Evolutionary conservation across 2,329 filamentous ascomycete genomes (phyloP), one percentile per base, ranked within the genome.

Genomic region (Hymenoscyphus occultus): DNA sequence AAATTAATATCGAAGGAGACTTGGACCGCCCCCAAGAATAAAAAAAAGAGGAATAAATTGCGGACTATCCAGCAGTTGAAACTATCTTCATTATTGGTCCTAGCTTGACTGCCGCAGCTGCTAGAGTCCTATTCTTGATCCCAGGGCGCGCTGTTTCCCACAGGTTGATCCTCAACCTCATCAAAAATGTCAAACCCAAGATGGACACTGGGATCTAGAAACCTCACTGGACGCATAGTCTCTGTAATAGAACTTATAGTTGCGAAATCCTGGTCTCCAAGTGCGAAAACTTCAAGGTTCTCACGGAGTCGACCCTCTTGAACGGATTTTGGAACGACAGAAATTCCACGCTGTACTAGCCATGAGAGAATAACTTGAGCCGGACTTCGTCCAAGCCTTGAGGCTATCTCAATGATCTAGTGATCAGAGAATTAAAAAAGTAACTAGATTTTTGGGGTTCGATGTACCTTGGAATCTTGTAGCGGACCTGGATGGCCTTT

Each of bases 281-380:
- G 54, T 4, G 56, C 39, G 7, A 61, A 39, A 6, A 61, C 2
- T 14, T 54, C 59, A 14, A 62, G 16, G 40, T 67, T 67, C 45
- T 65, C 60, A 12, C 19, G 32, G 40, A 68, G 60, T 14, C 67
- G 39, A 12, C 74, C 68, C 60, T 76, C 75, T 60, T 80, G 78
- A 3, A 77, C 76, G 62, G 78, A 81, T 75, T 84, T 84, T 0
- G 82, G 83, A 45, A 85, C 83, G 5, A 83, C 80, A 45, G 77
- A 73, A 4, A 79, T 81, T 13, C 79, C 80, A 16, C 82, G 73
- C 68, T 78, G 77, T 5, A 82, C 71, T 0, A 79, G 80, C 82
- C 82, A 85, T 1, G 77, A 79, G 7, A 85, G 74, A 13, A 81
- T 73, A 0, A 79, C 75, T 67, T 83, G 81, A 0, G 81, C 77